Base-by-base conservation (phyloP, 768 basidiomycete species). In the Pleurotus cornucopiae region DNA sequence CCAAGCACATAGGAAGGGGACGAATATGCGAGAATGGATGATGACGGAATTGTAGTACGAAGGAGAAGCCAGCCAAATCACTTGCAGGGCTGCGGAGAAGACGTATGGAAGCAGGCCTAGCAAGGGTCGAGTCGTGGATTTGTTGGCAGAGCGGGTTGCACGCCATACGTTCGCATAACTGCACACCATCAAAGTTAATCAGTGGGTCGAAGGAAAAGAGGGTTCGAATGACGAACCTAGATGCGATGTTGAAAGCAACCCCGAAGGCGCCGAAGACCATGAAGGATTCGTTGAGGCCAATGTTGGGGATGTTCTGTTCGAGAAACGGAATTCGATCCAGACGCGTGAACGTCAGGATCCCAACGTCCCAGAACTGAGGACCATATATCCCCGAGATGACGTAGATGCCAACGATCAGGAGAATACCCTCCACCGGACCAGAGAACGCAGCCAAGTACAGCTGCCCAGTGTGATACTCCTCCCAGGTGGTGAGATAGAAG, bases 401-500 rank as follows among this genome's bases (percentile, higher is more conserved):
- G 72, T 87, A 98, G 54, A 98, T 85, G 6, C 62, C 67, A 23
- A 87, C 76, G 55, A 98, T 87, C 70, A 98, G 80, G 37, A 99
- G 73, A 61, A 98, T 96, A 5, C 97, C 97, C 69, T 98, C 97
- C 2, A 98, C 91, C 0, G 97, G 96, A 0, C 97, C 96, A 13
- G 93, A 96, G 70, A 96, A 96, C 34, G 88, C 82, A 6, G 91
- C 94, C 14, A 99, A 86, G 75, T 86, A 99, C 13, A 98, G 76
- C 60, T 89, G 86, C 23, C 95, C 91, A 1, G 95, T 98, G 62
- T 98, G 89, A 64, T 90, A 93, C 69, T 96, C 81, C 68, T 79
- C 87, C 87, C 88, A 91, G 13, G 89, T 91, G 3, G 88, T 88
- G 16, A 90, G 74, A 69, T 91, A 91, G 64, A 92, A 92, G 67